Base-by-base conservation (phyloP, 371 early-diverging fungal species). In the Zychaea mexicana region DNA sequence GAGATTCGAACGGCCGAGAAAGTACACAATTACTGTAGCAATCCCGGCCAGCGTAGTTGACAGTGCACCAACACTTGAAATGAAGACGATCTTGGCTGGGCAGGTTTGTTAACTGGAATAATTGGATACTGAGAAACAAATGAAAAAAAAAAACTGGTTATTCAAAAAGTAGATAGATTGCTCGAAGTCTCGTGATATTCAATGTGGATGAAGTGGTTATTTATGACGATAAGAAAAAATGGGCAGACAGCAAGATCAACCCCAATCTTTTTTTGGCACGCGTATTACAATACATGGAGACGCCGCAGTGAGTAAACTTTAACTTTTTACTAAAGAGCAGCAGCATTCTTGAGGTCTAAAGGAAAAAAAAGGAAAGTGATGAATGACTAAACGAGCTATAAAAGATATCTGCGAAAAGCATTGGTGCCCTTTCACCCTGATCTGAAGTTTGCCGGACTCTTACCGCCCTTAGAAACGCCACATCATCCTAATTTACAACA, bases 71-170 rank as follows among this genome's bases (percentile, higher is more conserved):
- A 85, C 88, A 1, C 70, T 85, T 28, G 91, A 92, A 66, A 65
- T 92, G 61, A 85, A 87, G 68, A 92, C 91, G 0, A 86, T 89
- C 64, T 71, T 90, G 15, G 92, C 87, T 6, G 91, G 92, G 36
- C 90, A 92, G 74, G 88, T 85, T 22, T 19, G 49, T 42, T 4
- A 17, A 33, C 12, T 33, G 5, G 8, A 8, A 33, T 33, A 33
- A 8, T 33, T 33, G 12, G 8, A 42, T 42, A 49, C 9, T 49
- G 22, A 4, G n/a, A 15, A 47, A 22, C 7, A 47, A 4, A 5
- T 19, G n/a, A 19, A n/a, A 2, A 27, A 15, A 31, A 57, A 27
- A 13, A 0, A 6, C 3, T 47, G 24, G 3, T 3, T 47, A 22
- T 24, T 9, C n/a, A 22, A 49, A 24, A 24, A 4, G 12, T 8